Base-by-base conservation (phyloP, 2,329 filamentous ascomycete species). In the Ascochyta lentis region DNA sequence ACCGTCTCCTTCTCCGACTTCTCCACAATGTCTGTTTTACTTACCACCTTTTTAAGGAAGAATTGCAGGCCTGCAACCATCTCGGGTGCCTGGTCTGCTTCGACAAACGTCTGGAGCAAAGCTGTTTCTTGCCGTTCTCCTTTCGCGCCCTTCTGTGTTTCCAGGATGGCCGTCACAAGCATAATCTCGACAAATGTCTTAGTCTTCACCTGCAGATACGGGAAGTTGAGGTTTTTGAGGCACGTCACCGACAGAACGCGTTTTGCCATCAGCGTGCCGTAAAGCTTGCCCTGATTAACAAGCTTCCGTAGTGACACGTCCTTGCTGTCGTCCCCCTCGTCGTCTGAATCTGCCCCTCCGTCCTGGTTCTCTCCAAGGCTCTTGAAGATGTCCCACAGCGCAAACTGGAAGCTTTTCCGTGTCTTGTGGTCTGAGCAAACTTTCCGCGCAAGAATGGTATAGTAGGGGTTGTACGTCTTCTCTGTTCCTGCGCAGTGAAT, bases 401-500 rank as follows among this genome's bases (percentile, higher is more conserved):
- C 86, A 67, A 94, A 92, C 71, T 95, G 91, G 71, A 98, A 96
- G 1, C 91, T 88, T 78, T 94, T 94, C 58, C 87, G 86, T 63
- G 96, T 83, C 65, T 87, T 86, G 63, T 86, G 86, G 57, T 93
- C 90, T 3, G 81, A 81, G 68, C 92, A 96, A 8, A 97, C 82
- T 61, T 88, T 88, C 43, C 85, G 86, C 9, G 92, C 92, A 34
- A 99, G 88, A 1, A 96, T 80, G 0, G 91, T 90, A 72, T 99
- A 99, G 78, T 96, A 99, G 0, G 90, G 91, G 68, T 99, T 99
- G 76, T 97, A 96, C 0, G 83, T 82, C 53, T 88, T 82, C 77
- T 98, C 95, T 3, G 89, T 89, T 39, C 91, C 91, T 1, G 89
- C 88, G 71, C 93, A 97, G 65, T 95, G 92, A 8, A 97, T 83